Evolutionary conservation across 345 rosid genomes (phyloP).

Genomic region (Limnanthes douglasii): DNA sequence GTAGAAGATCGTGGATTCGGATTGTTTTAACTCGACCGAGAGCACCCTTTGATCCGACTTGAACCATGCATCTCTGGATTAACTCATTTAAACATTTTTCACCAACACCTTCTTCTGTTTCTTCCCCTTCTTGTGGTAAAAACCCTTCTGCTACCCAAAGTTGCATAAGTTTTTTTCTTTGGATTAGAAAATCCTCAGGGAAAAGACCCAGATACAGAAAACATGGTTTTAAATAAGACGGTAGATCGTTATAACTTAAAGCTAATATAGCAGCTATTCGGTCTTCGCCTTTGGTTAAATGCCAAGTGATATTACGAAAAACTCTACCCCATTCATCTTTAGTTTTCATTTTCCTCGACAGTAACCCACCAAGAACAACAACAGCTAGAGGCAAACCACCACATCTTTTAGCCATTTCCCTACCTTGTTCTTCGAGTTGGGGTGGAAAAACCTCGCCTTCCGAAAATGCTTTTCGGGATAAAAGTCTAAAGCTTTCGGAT

Average conservation of each 20-base stretch:
- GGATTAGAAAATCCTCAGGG: slow-evolving; percentile 8
- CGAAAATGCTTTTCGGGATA: background rate
- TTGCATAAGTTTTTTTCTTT: slow-evolving; percentile 4
- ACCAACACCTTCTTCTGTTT: slow-evolving; percentile 7
- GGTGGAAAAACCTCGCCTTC: background rate
- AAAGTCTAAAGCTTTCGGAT: background rate
- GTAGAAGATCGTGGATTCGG: slow-evolving; percentile 9
- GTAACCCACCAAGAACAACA: background rate
- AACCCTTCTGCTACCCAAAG: slow-evolving; percentile 17
- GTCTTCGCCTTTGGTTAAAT: slow-evolving; percentile 9
- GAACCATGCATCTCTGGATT: slow-evolving; percentile 14
- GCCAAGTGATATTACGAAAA: slow-evolving; percentile 12
- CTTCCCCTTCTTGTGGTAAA: slow-evolving; percentile 13
- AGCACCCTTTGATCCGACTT: slow-evolving; percentile 6
- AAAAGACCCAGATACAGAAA: slow-evolving; percentile 16
- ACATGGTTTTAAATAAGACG: slow-evolving; percentile 10
- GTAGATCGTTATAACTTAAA: slow-evolving; percentile 13
- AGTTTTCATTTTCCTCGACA: slow-evolving; percentile 3
- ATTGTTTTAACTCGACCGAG: slow-evolving; percentile 4
- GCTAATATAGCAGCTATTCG: slow-evolving; percentile 10
- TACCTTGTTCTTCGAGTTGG: background rate
- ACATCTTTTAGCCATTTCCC: background rate
- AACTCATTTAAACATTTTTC: slow-evolving; percentile 11
- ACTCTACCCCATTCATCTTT: slow-evolving; percentile 9
- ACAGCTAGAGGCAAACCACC: background rate